Evolutionary conservation across 192 early-diverging fungal species (phyloP), one percentile per base, ranked within the genome.

Genomic region (Coemansia sp.): DNA sequence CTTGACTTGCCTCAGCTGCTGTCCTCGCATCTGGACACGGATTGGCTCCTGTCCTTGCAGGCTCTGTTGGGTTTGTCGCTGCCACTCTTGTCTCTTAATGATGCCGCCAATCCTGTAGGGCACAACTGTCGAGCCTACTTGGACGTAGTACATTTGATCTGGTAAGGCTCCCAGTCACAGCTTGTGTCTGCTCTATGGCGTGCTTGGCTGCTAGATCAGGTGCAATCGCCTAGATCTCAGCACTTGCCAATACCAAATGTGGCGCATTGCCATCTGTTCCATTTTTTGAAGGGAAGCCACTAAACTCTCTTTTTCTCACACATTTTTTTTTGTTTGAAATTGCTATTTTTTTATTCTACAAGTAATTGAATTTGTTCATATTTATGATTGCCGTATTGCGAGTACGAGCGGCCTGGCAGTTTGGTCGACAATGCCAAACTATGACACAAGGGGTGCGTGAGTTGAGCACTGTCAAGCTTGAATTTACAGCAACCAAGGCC

Each of bases 381-480:
- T 6, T 16, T n/a, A 58, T 58, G 55, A 30, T 58, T 58, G 26
- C 30, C n/a, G 30, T 33, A n/a, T 30, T 32, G 55, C 55, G 55
- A 33, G 55, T 58, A 58, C 55, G 55, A 35, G 40, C 19, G 55
- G 55, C 57, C 55, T 33, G 55, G 11, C 26, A 58, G 30, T 13
- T 58, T 9, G 55, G 30, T 16, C 55, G 17, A 30, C 55, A 58
- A 17, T 7, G 42, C 57, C 19, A 9, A 17, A 43, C 42, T 13
- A 42, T 42, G 43, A 26, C 42, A 17, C 53, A 32, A 19, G 66
- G 39, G 11, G 21, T 19, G 33, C 62, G 40, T 19, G 40, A 52
- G 52, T 49, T 68, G 50, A 66, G 69, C 35, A 82, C 79, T 3
- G 79, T 74, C n/a, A 23, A 58, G 32, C 67, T 82, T 2, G 67